Conservation (phyloP, 352 stramenopile species). For the Pythium guiyangense region DNA sequence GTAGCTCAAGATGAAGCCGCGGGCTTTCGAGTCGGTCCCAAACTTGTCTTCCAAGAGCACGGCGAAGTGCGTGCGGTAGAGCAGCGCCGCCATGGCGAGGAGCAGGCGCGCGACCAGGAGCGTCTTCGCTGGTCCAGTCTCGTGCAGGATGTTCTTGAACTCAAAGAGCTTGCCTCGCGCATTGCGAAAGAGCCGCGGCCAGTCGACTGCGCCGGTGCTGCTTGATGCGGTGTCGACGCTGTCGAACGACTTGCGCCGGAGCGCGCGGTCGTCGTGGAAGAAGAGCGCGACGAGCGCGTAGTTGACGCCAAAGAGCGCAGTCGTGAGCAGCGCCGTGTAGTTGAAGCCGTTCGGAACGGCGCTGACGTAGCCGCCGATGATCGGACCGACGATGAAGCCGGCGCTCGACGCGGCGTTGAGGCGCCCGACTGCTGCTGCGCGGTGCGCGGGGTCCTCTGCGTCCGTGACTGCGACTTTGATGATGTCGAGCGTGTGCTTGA, state of each 20-base stretch:
- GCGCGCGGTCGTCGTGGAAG: slow-evolving; percentile 24
- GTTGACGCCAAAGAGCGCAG: slow-evolving; percentile 61
- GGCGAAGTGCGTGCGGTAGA: slow-evolving; percentile 79
- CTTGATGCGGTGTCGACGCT: too few species aligned
- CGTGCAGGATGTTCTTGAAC: slow-evolving; percentile 57
- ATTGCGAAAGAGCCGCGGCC: slow-evolving; percentile 32
- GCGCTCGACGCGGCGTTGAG: slow-evolving; percentile 70
- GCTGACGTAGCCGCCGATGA: slow-evolving; percentile 69
- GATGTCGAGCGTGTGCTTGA: slow-evolving; percentile 82
- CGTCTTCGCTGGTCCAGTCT: slow-evolving; percentile 58
- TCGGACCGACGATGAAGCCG: slow-evolving; percentile 71
- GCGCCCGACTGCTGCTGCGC: slow-evolving; percentile 51
- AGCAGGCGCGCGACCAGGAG: slow-evolving; percentile 65
- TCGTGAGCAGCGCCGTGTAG: slow-evolving; percentile 73
- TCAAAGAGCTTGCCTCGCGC: slow-evolving; percentile 53
- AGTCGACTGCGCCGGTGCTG: slow-evolving; percentile 18
- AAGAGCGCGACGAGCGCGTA: slow-evolving; percentile 60
- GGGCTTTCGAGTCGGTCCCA: slow-evolving; percentile 44
- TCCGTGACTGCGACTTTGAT: slow-evolving; percentile 74
- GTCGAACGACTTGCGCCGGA: slow-evolving; percentile 11
- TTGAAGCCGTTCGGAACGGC: slow-evolving; percentile 70
- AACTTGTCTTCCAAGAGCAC: slow-evolving; percentile 81
- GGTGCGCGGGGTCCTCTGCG: slow-evolving; percentile 26
- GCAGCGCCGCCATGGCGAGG: slow-evolving; percentile 67
- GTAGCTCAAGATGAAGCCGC: slow-evolving; percentile 78